Conservation (phyloP, 2,329 filamentous ascomycete genomes). For the Gnomoniopsis smithogilvyi region DNA sequence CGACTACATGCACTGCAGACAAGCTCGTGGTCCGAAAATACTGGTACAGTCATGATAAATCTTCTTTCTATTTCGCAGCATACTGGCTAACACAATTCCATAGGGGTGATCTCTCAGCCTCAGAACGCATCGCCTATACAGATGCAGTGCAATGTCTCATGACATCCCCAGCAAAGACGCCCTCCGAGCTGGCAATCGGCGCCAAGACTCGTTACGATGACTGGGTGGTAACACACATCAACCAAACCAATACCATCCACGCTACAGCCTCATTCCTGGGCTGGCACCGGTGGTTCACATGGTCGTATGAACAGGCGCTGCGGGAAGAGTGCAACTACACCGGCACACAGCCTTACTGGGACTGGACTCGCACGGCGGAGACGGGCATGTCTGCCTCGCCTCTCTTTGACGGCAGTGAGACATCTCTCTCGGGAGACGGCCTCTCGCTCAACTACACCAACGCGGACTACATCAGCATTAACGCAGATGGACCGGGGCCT, state of each 20-base stretch:
- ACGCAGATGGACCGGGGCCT: not conserved
- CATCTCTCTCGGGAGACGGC: constrained; percentile 44
- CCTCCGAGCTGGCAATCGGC: constrained; percentile 25
- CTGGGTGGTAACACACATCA: constrained; percentile 26
- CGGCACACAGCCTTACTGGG: constrained; percentile 34
- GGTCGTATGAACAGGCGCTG: constrained; percentile 10
- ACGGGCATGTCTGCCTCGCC: constrained; percentile 41
- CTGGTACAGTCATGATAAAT: not conserved
- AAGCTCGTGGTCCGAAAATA: constrained; percentile 7
- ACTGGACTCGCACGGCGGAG: constrained; percentile 43
- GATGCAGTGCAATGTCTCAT: constrained; percentile 27
- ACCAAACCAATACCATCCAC: constrained; percentile 11
- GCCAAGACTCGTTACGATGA: constrained; percentile 29
- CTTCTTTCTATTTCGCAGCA: not conserved
- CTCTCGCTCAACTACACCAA: constrained; percentile 18
- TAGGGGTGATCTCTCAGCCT: constrained; percentile 29
- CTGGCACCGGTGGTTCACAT: constrained; percentile 12
- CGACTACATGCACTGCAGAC: constrained; percentile 3
- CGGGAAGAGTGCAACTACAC: constrained; percentile 15
- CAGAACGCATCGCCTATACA: constrained; percentile 27
- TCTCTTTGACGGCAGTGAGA: constrained; percentile 48
- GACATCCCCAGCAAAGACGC: constrained; percentile 24
- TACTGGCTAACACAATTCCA: not conserved
- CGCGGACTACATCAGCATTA: constrained; percentile 29
- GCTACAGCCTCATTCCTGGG: constrained; percentile 7